These are phyloP conservation scores for Cladosporium sp. DNA, from an alignment of 2,329 filamentous ascomycete species.

Conservation along the genomic window DNA sequence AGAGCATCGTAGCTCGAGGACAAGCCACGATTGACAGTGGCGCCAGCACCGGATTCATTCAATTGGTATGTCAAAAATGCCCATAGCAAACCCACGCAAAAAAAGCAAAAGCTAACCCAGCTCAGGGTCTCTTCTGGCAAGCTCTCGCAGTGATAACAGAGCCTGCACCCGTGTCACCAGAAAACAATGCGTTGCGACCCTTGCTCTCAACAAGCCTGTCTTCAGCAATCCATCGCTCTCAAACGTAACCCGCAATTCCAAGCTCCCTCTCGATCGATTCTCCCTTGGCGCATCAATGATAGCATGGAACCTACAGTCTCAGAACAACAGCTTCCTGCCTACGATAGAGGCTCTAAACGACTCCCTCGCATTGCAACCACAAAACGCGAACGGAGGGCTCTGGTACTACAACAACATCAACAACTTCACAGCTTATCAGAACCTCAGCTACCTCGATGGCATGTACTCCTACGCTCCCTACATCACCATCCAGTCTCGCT, in stretches of 20 bases:
- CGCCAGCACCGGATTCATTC: slow-evolving; percentile 23
- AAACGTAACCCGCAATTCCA: slow-evolving; percentile 20
- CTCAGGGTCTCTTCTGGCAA: slow-evolving; percentile 31
- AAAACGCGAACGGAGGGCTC: slow-evolving; percentile 28
- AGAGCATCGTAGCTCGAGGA: slow-evolving; percentile 29
- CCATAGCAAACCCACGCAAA: no score
- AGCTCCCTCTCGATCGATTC: slow-evolving; percentile 30
- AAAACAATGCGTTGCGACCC: slow-evolving; percentile 13
- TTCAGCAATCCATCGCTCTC: slow-evolving; percentile 19
- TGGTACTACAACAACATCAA: slow-evolving; percentile 33
- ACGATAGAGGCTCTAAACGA: slow-evolving; percentile 21
- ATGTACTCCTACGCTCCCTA: slow-evolving; percentile 50
- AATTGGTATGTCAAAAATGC: slow-evolving; percentile 21
- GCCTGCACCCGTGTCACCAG: slow-evolving; percentile 15
- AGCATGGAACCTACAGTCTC: slow-evolving; percentile 17
- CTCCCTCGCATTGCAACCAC: slow-evolving; percentile 28
- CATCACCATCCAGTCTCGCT: slow-evolving; percentile 27
- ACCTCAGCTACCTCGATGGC: slow-evolving; percentile 53
- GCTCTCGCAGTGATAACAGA: slow-evolving; percentile 24
- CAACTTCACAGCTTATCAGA: slow-evolving; percentile 37
- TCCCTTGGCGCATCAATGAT: slow-evolving; percentile 27
- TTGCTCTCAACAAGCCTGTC: slow-evolving; percentile 21
- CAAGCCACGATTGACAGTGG: slow-evolving; percentile 27
- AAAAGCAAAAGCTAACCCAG: no score
- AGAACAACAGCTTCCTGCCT: slow-evolving; percentile 17